Percentiles rank a stretch among this genome's conserved stretches.
Evolutionary conservation across 2,329 filamentous ascomycete species (phyloP).

Genomic region (Pleomassaria siparia): DNA sequence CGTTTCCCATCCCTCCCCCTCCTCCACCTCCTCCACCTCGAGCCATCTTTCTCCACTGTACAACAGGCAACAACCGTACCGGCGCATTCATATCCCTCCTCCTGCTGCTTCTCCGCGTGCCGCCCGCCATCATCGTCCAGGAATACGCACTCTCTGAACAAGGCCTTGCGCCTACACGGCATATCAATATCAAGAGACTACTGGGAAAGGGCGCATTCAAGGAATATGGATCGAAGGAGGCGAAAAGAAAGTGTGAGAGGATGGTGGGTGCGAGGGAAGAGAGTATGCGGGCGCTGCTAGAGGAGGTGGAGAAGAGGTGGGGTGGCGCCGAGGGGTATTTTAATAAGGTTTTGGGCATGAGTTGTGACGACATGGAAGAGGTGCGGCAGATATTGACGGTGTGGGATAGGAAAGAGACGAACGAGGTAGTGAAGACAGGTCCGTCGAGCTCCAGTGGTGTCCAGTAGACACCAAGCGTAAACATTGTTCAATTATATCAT

Average conservation of each 20-base stretch:
- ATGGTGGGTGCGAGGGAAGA: conserved; percentile 43
- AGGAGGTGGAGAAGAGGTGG: conserved; percentile 21
- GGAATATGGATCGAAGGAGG: conserved; percentile 28
- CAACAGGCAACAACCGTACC: conserved; percentile 74
- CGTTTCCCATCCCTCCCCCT: conserved; percentile 13
- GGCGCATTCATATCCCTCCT: conserved; percentile 68
- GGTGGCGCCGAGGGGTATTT: conserved; percentile 25
- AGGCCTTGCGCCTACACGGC: conserved; percentile 44
- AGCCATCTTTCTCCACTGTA: conserved; percentile 70
- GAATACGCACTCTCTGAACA: conserved; percentile 69
- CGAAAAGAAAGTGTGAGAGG: conserved; percentile 28
- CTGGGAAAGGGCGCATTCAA: conserved; percentile 53
- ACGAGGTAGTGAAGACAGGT: background rate
- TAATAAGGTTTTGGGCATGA: conserved; percentile 14
- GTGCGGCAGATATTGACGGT: conserved; percentile 17
- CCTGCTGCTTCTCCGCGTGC: conserved; percentile 62
- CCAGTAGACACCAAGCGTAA: background rate
- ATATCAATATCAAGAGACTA: conserved; percentile 48
- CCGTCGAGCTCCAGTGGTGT: background rate
- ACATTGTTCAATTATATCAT: background rate
- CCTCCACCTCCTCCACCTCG: conserved; percentile 29
- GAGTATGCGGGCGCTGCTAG: conserved; percentile 25
- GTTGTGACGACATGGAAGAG: conserved; percentile 14
- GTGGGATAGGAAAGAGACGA: background rate
- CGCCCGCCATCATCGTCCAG: conserved; percentile 55